Conservation (phyloP, 106 monocot genomes). For the Chionographis japonica region DNA sequence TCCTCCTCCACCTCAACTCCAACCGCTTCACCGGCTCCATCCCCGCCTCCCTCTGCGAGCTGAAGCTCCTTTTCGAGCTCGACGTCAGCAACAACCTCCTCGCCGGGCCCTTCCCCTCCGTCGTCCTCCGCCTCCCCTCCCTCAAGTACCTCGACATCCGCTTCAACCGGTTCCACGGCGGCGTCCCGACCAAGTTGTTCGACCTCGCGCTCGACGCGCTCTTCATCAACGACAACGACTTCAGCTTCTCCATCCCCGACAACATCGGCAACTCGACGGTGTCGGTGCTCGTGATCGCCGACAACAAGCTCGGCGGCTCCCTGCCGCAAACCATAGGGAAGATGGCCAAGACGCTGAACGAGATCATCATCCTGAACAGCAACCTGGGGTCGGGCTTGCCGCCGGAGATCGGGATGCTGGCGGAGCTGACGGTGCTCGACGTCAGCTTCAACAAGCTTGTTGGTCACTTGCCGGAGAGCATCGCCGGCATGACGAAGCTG, state of each 20-base stretch:
- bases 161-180: no score
- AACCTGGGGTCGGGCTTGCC: constrained; percentile 11
- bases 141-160: no score
- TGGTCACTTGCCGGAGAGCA: constrained; percentile 9
- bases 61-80: no score
- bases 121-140: no score
- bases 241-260: neutral
- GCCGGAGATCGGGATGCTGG: constrained; percentile 12
- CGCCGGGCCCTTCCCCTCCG: no score
- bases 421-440: constrained; percentile 11
- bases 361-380: constrained; percentile 1
- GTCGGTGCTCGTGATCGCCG: neutral
- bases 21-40: no score
- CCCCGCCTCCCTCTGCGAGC: no score
- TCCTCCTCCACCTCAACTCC: no score
- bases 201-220: neutral
- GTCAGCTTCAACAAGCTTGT: constrained; percentile 10
- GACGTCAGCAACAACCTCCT: no score
- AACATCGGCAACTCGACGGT: neutral
- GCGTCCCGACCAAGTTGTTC: no score
- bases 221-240: neutral
- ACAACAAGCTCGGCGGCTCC: neutral
- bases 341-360: neutral
- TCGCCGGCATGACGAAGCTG: constrained; percentile 12
- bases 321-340: neutral